Evolutionary conservation across 2,329 filamentous ascomycete genomes (phyloP).

Genomic region (Epichloe amarillans): DNA sequence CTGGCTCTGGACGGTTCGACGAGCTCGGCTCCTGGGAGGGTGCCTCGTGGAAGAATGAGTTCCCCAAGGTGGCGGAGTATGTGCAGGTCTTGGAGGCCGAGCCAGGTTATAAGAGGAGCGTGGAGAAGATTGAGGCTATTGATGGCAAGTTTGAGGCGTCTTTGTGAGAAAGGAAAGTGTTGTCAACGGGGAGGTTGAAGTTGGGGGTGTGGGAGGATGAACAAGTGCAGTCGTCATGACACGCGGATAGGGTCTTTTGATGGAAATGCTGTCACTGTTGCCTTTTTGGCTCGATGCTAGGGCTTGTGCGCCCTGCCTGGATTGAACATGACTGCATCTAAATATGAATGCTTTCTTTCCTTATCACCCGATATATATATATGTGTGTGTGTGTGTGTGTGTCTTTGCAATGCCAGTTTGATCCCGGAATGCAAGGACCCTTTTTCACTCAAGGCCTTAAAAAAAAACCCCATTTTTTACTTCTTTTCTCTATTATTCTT

Average conservation of each 20-base stretch:
- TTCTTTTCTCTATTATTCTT: too few relatives aligned
- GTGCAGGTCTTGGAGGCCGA: constrained; percentile 30
- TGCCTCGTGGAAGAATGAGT: constrained; percentile 24
- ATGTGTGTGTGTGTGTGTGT: too few relatives aligned
- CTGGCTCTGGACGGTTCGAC: constrained; percentile 25
- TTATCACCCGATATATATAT: too few relatives aligned
- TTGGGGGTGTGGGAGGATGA: neutral
- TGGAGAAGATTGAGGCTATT: constrained; percentile 35
- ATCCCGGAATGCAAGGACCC: too few relatives aligned
- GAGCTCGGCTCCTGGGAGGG: constrained; percentile 28
- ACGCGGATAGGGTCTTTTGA: neutral
- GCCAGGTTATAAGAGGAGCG: constrained; percentile 33
- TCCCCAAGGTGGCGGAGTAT: constrained; percentile 34
- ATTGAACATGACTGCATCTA: too few relatives aligned
- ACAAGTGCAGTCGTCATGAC: neutral
- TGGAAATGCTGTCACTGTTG: too few relatives aligned
- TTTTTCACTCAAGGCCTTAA: too few relatives aligned
- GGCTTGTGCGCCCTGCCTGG: too few relatives aligned
- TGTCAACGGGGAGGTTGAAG: neutral
- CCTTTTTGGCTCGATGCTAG: too few relatives aligned
- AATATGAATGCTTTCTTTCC: too few relatives aligned
- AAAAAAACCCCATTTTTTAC: too few relatives aligned
- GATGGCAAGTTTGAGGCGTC: constrained; percentile 25
- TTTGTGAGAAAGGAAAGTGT: neutral
- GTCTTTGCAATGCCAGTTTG: too few relatives aligned